Conservation (phyloP, 805 yeast species). For the Yarrowia phangngaensis region DNA sequence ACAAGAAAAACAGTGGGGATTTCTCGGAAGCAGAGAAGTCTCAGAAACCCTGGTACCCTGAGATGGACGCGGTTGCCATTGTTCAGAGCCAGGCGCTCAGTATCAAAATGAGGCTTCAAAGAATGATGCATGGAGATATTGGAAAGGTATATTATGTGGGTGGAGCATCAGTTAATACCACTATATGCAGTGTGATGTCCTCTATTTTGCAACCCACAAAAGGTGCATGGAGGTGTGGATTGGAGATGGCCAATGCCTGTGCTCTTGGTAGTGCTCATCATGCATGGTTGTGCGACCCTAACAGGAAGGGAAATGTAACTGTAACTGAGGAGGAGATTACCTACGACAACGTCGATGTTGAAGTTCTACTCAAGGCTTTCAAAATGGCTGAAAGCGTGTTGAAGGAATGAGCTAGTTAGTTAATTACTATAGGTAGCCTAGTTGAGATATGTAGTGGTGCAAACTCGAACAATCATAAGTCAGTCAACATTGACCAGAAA, state of each 20-base stretch:
- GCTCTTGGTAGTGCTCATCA: slow-evolving; percentile 66
- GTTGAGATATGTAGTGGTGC: no score
- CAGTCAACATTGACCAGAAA: no score
- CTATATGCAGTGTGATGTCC: slow-evolving; percentile 67
- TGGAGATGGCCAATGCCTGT: slow-evolving; percentile 83
- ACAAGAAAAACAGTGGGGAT: slow-evolving; percentile 27
- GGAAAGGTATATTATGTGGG: slow-evolving; percentile 74
- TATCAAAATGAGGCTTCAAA: slow-evolving; percentile 75
- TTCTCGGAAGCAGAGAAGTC: slow-evolving; percentile 1
- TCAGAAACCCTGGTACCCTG: slow-evolving; percentile 35
- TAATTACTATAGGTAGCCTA: no score
- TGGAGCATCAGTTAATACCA: slow-evolving; percentile 71
- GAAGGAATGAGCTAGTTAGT: no score
- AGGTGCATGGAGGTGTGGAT: slow-evolving; percentile 55
- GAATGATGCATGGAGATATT: slow-evolving; percentile 52
- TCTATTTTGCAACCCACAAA: slow-evolving; percentile 60
- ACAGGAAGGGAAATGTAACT: neutral
- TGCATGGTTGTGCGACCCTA: slow-evolving; percentile 17
- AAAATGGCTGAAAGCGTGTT: slow-evolving; percentile 4
- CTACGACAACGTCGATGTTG: slow-evolving; percentile 5
- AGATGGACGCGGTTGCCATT: slow-evolving; percentile 68
- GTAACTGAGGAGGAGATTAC: slow-evolving; percentile 9
- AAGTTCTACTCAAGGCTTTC: slow-evolving; percentile 12
- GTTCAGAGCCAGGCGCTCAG: slow-evolving; percentile 85
- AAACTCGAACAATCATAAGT: no score